phyloP scores from a whole-genome alignment of 2,329 filamentous ascomycete species.

The Sporothrix inflata region DNA sequence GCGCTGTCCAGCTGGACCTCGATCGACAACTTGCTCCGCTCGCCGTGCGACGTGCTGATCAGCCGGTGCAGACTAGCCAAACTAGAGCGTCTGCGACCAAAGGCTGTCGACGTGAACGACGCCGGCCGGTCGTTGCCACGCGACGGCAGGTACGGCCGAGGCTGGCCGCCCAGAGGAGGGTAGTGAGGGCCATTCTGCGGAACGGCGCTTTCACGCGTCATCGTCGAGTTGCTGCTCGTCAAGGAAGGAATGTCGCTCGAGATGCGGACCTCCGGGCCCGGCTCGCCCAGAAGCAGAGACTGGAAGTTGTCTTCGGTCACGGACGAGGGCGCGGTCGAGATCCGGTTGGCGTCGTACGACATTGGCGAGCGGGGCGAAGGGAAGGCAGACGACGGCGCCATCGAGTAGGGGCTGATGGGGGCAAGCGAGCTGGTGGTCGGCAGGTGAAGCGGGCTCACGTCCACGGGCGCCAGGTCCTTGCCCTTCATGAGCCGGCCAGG shows the following conservation, averaged over 20 bases:
- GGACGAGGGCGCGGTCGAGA: constrained; percentile 76
- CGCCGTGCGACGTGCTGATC: constrained; percentile 73
- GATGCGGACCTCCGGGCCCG: constrained; percentile 70
- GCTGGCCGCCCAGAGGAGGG: constrained; percentile 47
- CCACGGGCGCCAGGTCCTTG: constrained; percentile 55
- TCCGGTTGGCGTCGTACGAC: constrained; percentile 71
- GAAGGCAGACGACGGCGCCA: constrained; percentile 62
- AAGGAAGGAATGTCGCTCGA: constrained; percentile 73
- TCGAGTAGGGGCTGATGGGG: constrained; percentile 67
- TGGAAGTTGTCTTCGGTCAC: constrained; percentile 72
- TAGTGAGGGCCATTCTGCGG: constrained; percentile 47
- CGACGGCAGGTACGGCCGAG: constrained; percentile 53
- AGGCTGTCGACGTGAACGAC: constrained; percentile 63
- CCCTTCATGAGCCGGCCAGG: constrained; percentile 47
- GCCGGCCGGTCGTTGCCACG: constrained; percentile 60
- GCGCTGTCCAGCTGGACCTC: constrained; percentile 60
- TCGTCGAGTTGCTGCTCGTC: constrained; percentile 77
- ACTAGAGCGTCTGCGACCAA: constrained; percentile 73
- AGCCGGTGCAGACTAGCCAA: constrained; percentile 76
- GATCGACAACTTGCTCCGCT: constrained; percentile 74
- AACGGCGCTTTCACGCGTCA: constrained; percentile 68
- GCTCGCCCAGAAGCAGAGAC: constrained; percentile 73
- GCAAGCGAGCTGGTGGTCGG: constrained; percentile 48
- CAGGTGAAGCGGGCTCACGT: constrained; percentile 52
- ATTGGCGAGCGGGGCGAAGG: constrained; percentile 71